Base-by-base conservation (phyloP, 2,329 filamentous ascomycete species). In the Alternaria hordeiaustralica region DNA sequence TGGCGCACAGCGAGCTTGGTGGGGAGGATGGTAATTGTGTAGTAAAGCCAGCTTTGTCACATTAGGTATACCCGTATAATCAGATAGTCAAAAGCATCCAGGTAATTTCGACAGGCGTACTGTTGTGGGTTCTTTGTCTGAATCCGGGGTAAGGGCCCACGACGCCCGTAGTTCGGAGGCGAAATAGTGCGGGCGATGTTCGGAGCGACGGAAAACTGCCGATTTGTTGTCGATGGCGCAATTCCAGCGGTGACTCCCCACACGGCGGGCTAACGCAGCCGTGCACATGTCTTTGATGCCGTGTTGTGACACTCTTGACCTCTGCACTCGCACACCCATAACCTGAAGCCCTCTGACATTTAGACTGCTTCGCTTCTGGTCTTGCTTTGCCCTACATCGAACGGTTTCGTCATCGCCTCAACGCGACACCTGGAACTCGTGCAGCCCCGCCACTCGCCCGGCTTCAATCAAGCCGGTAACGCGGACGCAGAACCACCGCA, bases 171-270 rank as follows among this genome's bases (percentile, higher is more conserved):
- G 11, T 21, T 53, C 55, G 60, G 55, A 30, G 50, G 49, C 55
- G 56, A 57, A 50, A 45, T 36, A 20, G 20, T 13, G 44, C 62
- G 53, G 47, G 60, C 64, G 71, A 71, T 61, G 57, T 66, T 70
- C 72, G 73, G 73, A 71, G 60, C 56, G 57, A 54, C 20, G 61
- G 63, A 70, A 63, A 72, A 65, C 43, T 67, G 68, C 71, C 72
- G 73, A 73, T 74, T 70, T 55, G 58, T 44, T 23, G 44, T 55
- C 63, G 69, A 78, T 78, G 71, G 75, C 74, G 76, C 73, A 73
- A 78, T 78, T 64, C 59, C 66, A 72, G 73, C 72, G 70, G 71
- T 78, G 75, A 78, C 76, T 78, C 75, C 68, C 64, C 68, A 72
- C 68, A 72, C 64, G 67, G 61, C 63, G 60, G 36, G 46, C 69